phyloP scores from a whole-genome alignment of 2,329 filamentous ascomycete genomes.

The Alternaria gansuensis region DNA sequence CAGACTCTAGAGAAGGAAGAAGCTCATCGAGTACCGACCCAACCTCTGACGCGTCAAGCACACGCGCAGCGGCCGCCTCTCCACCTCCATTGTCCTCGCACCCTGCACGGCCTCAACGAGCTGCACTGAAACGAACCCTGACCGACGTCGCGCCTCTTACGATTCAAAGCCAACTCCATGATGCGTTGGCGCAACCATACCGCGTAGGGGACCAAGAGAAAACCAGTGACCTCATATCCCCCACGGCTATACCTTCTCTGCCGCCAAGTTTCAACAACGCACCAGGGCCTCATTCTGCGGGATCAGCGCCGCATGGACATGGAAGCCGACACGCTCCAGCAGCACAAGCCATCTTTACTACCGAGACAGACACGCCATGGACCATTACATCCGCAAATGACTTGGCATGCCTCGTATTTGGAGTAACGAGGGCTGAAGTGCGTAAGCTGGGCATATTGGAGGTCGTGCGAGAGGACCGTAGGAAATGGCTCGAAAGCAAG shows the following conservation, averaged over 20 bases:
- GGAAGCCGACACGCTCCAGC: constrained; percentile 89
- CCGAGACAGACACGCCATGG: constrained; percentile 89
- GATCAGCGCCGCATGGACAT: constrained; percentile 74
- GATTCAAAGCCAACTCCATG: constrained; percentile 83
- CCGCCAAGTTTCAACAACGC: constrained; percentile 44
- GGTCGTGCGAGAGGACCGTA: constrained; percentile 87
- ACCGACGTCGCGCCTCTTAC: constrained; percentile 81
- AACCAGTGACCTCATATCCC: constrained; percentile 57
- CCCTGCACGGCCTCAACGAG: constrained; percentile 55
- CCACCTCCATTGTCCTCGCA: constrained; percentile 36
- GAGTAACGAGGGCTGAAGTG: constrained; percentile 96
- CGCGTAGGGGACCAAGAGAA: constrained; percentile 61
- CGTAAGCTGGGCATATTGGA: constrained; percentile 94
- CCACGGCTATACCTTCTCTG: constrained; percentile 56
- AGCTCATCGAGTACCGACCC: constrained; percentile 36
- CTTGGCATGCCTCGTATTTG: constrained; percentile 95
- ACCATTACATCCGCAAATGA: constrained; percentile 97
- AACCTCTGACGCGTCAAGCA: constrained; percentile 37
- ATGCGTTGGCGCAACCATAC: constrained; percentile 85
- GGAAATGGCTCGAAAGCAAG: constrained; percentile 89
- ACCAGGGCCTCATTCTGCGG: constrained; percentile 48
- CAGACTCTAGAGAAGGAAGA: constrained; percentile 24
- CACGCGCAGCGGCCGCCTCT: constrained; percentile 25
- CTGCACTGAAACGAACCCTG: constrained; percentile 82
- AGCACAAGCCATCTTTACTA: constrained; percentile 96